Conservation (phyloP, 2,329 filamentous ascomycete species). For the Metarhizium album region DNA sequence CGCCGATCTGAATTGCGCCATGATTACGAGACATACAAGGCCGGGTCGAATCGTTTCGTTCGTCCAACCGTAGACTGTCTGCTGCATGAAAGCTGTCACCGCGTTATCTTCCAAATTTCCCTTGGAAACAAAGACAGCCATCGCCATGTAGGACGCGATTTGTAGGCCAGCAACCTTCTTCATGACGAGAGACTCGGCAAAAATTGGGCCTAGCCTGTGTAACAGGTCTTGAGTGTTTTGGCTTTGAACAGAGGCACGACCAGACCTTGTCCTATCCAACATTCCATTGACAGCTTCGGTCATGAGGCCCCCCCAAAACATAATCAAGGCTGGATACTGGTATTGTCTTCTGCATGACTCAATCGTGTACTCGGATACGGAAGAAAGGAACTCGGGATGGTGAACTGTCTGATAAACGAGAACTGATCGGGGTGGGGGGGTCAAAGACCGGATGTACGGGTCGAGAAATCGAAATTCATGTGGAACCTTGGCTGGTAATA, state of each 20-base stretch:
- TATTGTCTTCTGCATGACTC: constrained; percentile 60
- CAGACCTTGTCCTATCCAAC: constrained; percentile 66
- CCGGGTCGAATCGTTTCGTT: constrained; percentile 61
- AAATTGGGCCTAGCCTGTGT: constrained; percentile 51
- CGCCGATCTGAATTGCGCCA: constrained; percentile 68
- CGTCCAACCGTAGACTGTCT: constrained; percentile 68
- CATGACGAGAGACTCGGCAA: constrained; percentile 69
- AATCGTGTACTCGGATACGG: constrained; percentile 70
- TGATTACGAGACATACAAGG: constrained; percentile 67
- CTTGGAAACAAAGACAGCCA: constrained; percentile 77
- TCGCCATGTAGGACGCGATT: constrained; percentile 83
- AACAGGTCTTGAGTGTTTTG: constrained; percentile 75
- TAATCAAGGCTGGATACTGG: constrained; percentile 66
- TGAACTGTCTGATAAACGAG: constrained; percentile 77
- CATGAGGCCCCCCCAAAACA: constrained; percentile 85
- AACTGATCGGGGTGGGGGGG: constrained; percentile 66
- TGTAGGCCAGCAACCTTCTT: constrained; percentile 68
- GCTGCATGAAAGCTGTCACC: constrained; percentile 83
- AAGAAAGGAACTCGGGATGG: constrained; percentile 63
- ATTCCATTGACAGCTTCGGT: constrained; percentile 78
- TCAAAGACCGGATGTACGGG: constrained; percentile 72
- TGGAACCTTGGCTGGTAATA: constrained; percentile 67
- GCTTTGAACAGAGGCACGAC: constrained; percentile 62
- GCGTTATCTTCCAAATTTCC: constrained; percentile 67
- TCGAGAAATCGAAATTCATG: constrained; percentile 71